Percentiles rank a stretch among this genome's conserved stretches.
These are phyloP conservation scores for Ustilago shanxiensis DNA, from an alignment of 1,284 basidiomycete genomes.

Conservation along the genomic window DNA sequence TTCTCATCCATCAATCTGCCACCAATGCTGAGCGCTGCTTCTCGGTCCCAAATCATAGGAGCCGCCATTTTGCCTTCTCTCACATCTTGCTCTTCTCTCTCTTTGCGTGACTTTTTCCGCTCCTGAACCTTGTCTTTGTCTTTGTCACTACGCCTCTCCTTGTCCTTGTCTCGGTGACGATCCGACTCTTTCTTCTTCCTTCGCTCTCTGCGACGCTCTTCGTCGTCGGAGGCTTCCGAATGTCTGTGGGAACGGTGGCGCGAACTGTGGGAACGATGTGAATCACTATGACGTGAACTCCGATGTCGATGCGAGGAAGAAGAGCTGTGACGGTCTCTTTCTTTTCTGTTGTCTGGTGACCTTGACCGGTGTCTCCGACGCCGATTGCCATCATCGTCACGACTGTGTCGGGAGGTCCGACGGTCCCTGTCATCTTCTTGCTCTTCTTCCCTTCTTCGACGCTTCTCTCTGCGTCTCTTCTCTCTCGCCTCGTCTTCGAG, in stretches of 20 bases:
- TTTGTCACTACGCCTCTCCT: constrained; percentile 7
- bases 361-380: constrained; percentile 17
- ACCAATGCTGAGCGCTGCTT: constrained; percentile 50
- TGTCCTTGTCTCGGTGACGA: constrained; percentile 17
- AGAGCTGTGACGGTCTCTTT: constrained; percentile 6
- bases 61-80: constrained; percentile 32
- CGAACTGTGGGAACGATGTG: constrained; percentile 23
- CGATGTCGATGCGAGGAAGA: constrained; percentile 14
- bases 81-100: constrained; percentile 46
- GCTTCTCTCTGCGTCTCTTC: constrained; percentile 27
- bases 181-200: constrained; percentile 15
- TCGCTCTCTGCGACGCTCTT: constrained; percentile 9
- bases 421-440: constrained; percentile 4
- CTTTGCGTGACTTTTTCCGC: constrained; percentile 30
- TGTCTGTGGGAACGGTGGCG: constrained; percentile 13
- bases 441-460: constrained; percentile 15
- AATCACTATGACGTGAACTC: constrained; percentile 21
- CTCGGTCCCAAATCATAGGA: constrained; percentile 56
- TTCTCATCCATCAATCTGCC: constrained; percentile 54
- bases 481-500: constrained; percentile 23
- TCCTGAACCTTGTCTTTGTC: constrained; percentile 5
- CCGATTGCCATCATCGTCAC: neutral
- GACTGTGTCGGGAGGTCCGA: neutral
- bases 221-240: constrained; percentile 25
- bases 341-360: constrained; percentile 14